Base-by-base conservation (phyloP, 1,284 basidiomycete species). In the Volvariella volvacea region DNA sequence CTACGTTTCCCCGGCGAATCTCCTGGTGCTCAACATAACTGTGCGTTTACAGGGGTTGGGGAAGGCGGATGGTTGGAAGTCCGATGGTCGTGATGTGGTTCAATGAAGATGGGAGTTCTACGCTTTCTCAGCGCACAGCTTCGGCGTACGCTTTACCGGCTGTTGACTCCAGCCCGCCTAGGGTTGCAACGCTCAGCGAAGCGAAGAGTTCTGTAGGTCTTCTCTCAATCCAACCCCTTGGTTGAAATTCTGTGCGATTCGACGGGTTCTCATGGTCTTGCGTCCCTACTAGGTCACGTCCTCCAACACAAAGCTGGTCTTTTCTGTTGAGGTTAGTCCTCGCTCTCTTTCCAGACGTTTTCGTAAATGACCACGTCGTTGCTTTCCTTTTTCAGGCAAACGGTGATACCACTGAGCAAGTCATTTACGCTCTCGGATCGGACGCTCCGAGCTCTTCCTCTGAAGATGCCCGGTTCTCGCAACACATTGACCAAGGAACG, bases 41-140 rank as follows among this genome's bases (percentile, higher is more conserved):
- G n/a, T n/a, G n/a, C n/a, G n/a, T n/a, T n/a, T 39, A 20, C 46
- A 78, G 75, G 41, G 80, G 80, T 2, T 82, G 78, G 52, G 80
- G 79, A 1, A 54, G 49, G 12, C 60, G 59, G 28, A 82, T 82
- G 79, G 50, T 65, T 55, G 22, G 56, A 51, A 55, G 70, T 1
- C 65, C 63, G 42, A 68, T 70, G 63, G 53, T 70, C 55, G 55
- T 72, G 16, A 57, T 71, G 36, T 70, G 71, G 68, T 70, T 74
- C n/a, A 70, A 65, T 46, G 62, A 67, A 12, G 70, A 76, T 49
- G 64, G 66, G 15, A 63, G 61, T 14, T 60, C 52, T 22, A 65
- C 66, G 2, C 47, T 71, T 22, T 70, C 70, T 6, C 67, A 70
- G 25, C 60, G 68, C 1, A 62, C 61, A 48, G 62, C 59, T 3